These are phyloP conservation scores for Madurella mycetomatis DNA, from an alignment of 2,329 filamentous ascomycete genomes.

Conservation along the genomic window DNA sequence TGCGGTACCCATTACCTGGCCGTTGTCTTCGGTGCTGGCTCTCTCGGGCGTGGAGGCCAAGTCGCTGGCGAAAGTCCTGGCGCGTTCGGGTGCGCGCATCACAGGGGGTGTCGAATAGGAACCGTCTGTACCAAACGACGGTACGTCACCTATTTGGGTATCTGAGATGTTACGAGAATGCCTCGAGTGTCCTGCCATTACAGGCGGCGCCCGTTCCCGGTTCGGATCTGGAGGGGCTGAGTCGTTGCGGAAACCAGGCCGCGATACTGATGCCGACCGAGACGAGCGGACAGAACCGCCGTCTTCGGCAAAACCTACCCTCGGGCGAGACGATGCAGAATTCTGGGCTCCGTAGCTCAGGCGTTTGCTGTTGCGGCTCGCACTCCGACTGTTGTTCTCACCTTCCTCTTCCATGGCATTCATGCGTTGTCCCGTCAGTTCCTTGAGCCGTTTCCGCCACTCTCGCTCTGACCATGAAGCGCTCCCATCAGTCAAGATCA, in stretches of 20 bases:
- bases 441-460: slow-evolving; percentile 86
- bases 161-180: slow-evolving; percentile 49
- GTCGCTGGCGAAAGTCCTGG: slow-evolving; percentile 37
- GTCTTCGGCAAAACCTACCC: slow-evolving; percentile 58
- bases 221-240: slow-evolving; percentile 46
- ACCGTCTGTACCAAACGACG: slow-evolving; percentile 20
- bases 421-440: slow-evolving; percentile 78
- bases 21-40: slow-evolving; percentile 55
- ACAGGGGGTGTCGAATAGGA: slow-evolving; percentile 21
- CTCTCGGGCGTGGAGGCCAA: slow-evolving; percentile 47
- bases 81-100: slow-evolving; percentile 23
- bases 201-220: slow-evolving; percentile 34
- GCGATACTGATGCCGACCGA: slow-evolving; percentile 47
- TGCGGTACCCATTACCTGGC: slow-evolving; percentile 36
- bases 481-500: slow-evolving; percentile 77
- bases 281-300: slow-evolving; percentile 46
- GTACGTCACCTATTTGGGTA: slow-evolving; percentile 31
- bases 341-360: slow-evolving; percentile 47
- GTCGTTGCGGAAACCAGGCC: slow-evolving; percentile 42
- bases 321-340: slow-evolving; percentile 35
- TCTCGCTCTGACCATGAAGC: slow-evolving; percentile 76
- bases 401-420: slow-evolving; percentile 53
- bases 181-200: slow-evolving; percentile 31
- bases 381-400: slow-evolving; percentile 45
- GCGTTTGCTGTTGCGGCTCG: slow-evolving; percentile 55